Evolutionary conservation across 305 asterid genomes (phyloP).

Genomic region (Monarda citriodora): DNA sequence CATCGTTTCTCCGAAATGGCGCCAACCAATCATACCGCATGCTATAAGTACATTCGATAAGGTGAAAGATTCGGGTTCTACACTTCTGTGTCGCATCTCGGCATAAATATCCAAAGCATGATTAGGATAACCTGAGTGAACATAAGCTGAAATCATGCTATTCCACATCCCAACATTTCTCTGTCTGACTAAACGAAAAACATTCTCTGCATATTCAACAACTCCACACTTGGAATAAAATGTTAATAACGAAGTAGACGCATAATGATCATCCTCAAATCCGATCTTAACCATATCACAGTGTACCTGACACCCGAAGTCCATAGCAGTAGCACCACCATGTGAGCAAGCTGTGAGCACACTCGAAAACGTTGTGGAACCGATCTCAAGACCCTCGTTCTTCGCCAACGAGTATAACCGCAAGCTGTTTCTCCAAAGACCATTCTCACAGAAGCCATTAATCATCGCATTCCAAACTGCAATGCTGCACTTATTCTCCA

Average conservation of each 20-base stretch:
- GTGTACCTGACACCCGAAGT: constrained; percentile 66
- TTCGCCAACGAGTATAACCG: constrained; percentile 48
- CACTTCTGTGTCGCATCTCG: constrained; percentile 36
- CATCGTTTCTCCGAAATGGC: constrained; percentile 43
- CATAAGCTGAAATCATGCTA: constrained; percentile 85
- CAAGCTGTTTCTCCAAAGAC: constrained; percentile 61
- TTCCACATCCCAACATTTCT: constrained; percentile 77
- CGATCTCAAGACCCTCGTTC: constrained; percentile 39
- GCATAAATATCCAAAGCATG: constrained; percentile 54
- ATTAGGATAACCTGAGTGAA: constrained; percentile 34
- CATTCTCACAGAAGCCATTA: constrained; percentile 59
- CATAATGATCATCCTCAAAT: constrained; percentile 60
- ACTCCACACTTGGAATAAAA: constrained; percentile 65
- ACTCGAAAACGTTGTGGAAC: constrained; percentile 64
- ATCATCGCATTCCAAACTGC: constrained; percentile 85
- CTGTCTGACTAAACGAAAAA: constrained; percentile 34
- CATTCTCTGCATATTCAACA: constrained; percentile 47
- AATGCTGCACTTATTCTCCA: constrained; percentile 33
- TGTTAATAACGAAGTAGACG: constrained; percentile 67
- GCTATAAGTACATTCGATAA: constrained; percentile 54
- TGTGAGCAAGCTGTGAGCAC: constrained; percentile 65
- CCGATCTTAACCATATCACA: constrained; percentile 69
- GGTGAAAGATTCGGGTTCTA: constrained; percentile 76
- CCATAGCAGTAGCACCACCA: constrained; percentile 40
- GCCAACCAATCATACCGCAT: constrained; percentile 44